Evolutionary conservation across 108 stramenopile genomes (phyloP).

Genomic region (Discostella pseudostelligera): DNA sequence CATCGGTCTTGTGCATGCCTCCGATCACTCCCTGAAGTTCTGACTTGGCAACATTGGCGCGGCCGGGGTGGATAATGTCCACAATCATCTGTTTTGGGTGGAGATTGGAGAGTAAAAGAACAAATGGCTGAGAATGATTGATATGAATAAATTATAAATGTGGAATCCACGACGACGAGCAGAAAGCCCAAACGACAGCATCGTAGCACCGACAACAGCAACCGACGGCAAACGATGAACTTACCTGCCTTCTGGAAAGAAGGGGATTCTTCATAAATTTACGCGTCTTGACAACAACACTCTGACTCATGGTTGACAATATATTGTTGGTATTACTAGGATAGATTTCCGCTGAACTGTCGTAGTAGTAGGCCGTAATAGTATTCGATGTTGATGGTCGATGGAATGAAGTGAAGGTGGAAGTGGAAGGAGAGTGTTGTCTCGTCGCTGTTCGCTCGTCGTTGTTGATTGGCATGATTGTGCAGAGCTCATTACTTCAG

Average conservation of each 20-base stretch:
- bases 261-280: constrained; percentile 99
- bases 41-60: constrained; percentile 91
- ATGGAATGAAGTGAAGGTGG: no score
- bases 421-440: no score
- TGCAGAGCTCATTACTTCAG: no score
- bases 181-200: background rate
- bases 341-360: no score
- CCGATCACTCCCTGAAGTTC: constrained; percentile 94
- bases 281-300: constrained; percentile 96
- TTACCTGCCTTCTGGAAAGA: constrained; percentile 94
- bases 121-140: background rate
- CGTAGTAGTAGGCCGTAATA: no score
- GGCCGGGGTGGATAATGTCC: constrained; percentile 96
- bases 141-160: background rate
- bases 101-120: constrained; percentile 10
- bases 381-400: no score
- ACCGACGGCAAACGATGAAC: constrained; percentile 22
- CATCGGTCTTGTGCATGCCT: constrained; percentile 93
- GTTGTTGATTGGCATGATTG: no score
- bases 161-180: background rate
- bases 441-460: no score
- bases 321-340: no score
- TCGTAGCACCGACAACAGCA: background rate
- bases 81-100: constrained; percentile 81
- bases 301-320: constrained; percentile 12